Evolutionary conservation across 1,284 basidiomycete genomes (phyloP), one percentile per base, ranked within the genome.

Genomic region (Pholiota adiposa): DNA sequence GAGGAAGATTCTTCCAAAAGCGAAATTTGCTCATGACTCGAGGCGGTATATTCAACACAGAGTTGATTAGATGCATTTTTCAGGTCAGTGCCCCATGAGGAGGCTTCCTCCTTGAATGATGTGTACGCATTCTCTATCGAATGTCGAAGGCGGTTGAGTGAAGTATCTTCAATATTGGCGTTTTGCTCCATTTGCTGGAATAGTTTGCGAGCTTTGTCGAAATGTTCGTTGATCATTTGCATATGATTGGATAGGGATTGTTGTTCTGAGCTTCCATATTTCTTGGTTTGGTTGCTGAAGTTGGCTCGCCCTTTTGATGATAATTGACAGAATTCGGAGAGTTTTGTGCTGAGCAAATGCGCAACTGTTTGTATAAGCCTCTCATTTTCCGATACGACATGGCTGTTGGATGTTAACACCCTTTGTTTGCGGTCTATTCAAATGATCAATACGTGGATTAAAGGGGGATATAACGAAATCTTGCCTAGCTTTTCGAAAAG

Each of bases 401-500:
- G 83, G 1, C 86, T 77, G 68, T 96, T 97, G 4, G 83, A 78
- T 41, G 77, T 79, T 46, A 95, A 81, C 2, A 88, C 81, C 21
- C 77, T 73, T n/a, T 85, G 77, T 70, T 93, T 94, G 60, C 94
- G 89, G 48, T 92, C 94, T 94, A 67, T n/a, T 3, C 34, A 54
- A 29, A 53, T 34, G 18, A 41, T 40, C 25, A 56, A 34, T 40
- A 56, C 41, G n/a, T n/a, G n/a, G n/a, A n/a, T n/a, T n/a, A n/a
- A n/a, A n/a, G 29, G 11, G 29, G 29, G 29, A n/a, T n/a, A n/a
- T n/a, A n/a, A n/a, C 34, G n/a, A 25, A 27, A 56, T 19, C 11
- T 1, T 21, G 33, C 93, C 88, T 41, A 97, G 82, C 77, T 97
- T 97, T 55, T 87, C 87, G 65, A 94, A 94, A 11, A 97, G 75